Evolutionary conservation across 2,329 filamentous ascomycete genomes (phyloP).

Genomic region (Pyrenophora graminea): DNA sequence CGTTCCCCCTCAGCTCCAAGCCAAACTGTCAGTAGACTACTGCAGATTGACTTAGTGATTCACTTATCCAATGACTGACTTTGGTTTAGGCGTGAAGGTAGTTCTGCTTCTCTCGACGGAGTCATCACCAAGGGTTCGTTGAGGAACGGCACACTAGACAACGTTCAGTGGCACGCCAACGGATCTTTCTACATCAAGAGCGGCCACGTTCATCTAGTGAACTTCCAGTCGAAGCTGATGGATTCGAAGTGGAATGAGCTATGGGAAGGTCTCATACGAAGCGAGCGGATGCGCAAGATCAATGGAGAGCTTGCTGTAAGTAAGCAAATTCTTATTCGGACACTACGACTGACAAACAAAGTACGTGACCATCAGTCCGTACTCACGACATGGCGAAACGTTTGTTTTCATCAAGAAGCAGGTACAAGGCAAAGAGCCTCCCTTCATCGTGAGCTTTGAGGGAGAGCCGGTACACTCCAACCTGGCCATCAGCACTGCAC

Average conservation of each 20-base stretch:
- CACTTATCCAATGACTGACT: not conserved
- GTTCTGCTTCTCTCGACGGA: slow-evolving; percentile 4
- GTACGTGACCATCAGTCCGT: slow-evolving; percentile 29
- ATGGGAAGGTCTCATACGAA: slow-evolving; percentile 13
- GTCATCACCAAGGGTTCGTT: slow-evolving; percentile 17
- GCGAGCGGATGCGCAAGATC: slow-evolving; percentile 1
- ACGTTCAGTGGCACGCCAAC: slow-evolving; percentile 26
- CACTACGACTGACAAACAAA: slow-evolving; percentile 16
- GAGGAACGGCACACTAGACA: slow-evolving; percentile 6
- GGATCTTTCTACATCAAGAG: slow-evolving; percentile 28
- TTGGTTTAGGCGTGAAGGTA: slow-evolving; percentile 1
- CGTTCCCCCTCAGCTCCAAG: slow-evolving; percentile 15
- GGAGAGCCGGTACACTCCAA: slow-evolving; percentile 19
- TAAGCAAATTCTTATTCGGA: not conserved
- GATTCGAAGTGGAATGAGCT: slow-evolving; percentile 22
- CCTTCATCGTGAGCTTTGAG: slow-evolving; percentile 26
- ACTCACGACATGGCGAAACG: slow-evolving; percentile 23
- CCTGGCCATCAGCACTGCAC: not conserved
- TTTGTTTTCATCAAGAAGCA: slow-evolving; percentile 36
- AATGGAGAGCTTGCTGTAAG: slow-evolving; percentile 28
- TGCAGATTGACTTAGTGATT: not conserved
- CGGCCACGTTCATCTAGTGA: slow-evolving; percentile 9
- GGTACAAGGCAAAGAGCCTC: slow-evolving; percentile 9
- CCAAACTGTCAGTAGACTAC: slow-evolving; percentile 5
- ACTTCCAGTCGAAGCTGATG: slow-evolving; percentile 15